phyloP scores from a whole-genome alignment of 768 basidiomycete species.

The Russula olivacea region DNA sequence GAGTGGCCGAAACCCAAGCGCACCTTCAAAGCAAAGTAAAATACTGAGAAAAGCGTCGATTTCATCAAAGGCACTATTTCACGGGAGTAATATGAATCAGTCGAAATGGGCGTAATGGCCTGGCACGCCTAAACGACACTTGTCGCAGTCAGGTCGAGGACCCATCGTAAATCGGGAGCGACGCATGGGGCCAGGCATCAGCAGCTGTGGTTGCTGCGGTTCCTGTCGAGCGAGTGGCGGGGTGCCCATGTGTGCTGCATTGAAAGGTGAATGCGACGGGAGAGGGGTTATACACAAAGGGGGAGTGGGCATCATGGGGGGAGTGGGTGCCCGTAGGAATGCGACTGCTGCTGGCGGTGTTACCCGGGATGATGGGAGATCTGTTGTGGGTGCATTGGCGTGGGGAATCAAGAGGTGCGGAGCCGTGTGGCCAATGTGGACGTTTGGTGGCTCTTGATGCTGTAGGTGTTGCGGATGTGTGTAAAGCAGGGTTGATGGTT shows the following conservation, averaged over 20 bases:
- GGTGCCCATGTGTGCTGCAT: constrained; percentile 25
- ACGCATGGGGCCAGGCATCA: constrained; percentile 26
- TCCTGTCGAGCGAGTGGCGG: background rate
- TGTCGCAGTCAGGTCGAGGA: constrained; percentile 61
- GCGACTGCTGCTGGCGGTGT: background rate
- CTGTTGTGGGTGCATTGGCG: background rate
- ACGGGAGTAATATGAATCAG: constrained; percentile 27
- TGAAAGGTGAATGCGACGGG: constrained; percentile 9
- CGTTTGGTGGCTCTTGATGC: constrained; percentile 19
- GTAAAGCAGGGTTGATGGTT: constrained; percentile 15
- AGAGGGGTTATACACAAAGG: background rate
- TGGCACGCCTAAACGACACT: constrained; percentile 57
- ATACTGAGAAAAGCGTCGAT: background rate
- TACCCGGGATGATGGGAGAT: background rate
- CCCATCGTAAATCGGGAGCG: constrained; percentile 63
- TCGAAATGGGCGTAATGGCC: constrained; percentile 71
- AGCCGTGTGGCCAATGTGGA: constrained; percentile 29
- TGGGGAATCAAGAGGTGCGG: constrained; percentile 20
- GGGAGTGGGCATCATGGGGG: constrained; percentile 5
- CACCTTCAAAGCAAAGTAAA: background rate
- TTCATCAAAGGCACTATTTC: background rate
- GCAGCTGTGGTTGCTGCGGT: constrained; percentile 22
- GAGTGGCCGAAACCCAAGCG: background rate
- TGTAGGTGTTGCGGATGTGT: constrained; percentile 7
- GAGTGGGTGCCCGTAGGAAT: constrained; percentile 6